Evolutionary conservation across 140 eudicot genomes (phyloP).

Genomic region (Senecio squalidus): DNA sequence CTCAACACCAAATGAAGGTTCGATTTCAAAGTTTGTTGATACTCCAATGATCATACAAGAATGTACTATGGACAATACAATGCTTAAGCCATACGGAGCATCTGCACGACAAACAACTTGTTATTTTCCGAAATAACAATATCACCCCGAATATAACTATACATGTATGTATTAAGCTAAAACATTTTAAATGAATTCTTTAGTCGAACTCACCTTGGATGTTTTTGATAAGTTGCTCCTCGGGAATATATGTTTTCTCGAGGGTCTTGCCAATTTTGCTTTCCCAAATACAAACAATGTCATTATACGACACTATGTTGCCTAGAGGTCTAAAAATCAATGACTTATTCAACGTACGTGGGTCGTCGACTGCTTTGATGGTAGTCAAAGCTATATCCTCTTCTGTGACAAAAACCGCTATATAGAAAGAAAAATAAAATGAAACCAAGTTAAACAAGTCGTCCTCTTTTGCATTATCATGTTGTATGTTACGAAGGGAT

Average conservation of each 20-base stretch:
- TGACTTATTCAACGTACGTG: conserved; percentile 47
- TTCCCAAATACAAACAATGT: conserved; percentile 54
- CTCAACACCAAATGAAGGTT: conserved; percentile 35
- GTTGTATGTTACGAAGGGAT: background rate
- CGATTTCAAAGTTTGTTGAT: conserved; percentile 28
- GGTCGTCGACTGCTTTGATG: conserved; percentile 52
- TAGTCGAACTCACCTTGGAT: conserved; percentile 31
- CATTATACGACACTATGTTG: conserved; percentile 36
- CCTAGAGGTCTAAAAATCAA: conserved; percentile 48
- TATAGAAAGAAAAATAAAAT: too few species aligned
- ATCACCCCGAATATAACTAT: background rate
- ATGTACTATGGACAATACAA: conserved; percentile 27
- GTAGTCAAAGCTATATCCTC: conserved; percentile 49
- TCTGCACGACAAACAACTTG: conserved; percentile 20
- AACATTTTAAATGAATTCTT: background rate
- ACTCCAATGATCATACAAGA: conserved; percentile 28
- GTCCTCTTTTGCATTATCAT: background rate
- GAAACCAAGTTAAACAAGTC: background rate
- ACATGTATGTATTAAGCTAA: background rate
- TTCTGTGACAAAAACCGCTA: conserved; percentile 45
- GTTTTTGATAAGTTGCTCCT: conserved; percentile 42
- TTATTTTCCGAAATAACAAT: background rate
- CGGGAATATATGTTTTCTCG: conserved; percentile 35
- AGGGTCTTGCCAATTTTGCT: conserved; percentile 47
- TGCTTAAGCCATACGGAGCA: conserved; percentile 31